A percentile compares a stretch with the other conserved stretches of the same genome.
phyloP scores from a whole-genome alignment of 2,329 filamentous ascomycete genomes.

The Fusarium duplospermum region DNA sequence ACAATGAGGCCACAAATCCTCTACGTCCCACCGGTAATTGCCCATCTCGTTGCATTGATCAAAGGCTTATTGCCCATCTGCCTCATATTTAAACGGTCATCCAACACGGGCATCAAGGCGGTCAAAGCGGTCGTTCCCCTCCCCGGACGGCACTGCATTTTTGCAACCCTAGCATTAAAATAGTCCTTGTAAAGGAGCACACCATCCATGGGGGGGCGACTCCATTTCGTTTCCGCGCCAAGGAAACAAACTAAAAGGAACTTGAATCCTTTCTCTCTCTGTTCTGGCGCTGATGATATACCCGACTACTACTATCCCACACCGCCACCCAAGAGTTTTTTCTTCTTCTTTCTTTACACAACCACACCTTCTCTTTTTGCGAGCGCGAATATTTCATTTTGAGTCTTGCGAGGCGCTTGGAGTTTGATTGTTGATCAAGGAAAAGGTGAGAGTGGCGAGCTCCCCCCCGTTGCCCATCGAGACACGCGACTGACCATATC shows the following conservation, averaged over 20 bases:
- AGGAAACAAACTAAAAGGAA: slow-evolving; percentile 36
- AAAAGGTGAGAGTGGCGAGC: slow-evolving; percentile 6
- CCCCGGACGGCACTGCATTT: slow-evolving; percentile 39
- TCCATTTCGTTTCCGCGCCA: slow-evolving; percentile 21
- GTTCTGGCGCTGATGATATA: slow-evolving; percentile 11
- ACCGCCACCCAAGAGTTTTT: slow-evolving; percentile 25
- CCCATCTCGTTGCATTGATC: slow-evolving; percentile 37
- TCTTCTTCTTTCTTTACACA: not conserved
- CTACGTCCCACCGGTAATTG: slow-evolving; percentile 15
- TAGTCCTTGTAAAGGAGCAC: slow-evolving; percentile 26
- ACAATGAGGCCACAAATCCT: slow-evolving; percentile 23
- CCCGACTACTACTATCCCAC: slow-evolving; percentile 3
- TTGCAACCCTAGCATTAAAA: slow-evolving; percentile 38
- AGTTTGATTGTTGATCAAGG: not conserved
- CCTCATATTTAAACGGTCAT: slow-evolving; percentile 33
- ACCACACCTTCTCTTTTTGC: not conserved
- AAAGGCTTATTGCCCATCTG: slow-evolving; percentile 34
- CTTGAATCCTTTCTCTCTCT: not conserved
- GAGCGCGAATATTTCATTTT: not conserved
- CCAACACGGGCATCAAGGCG: slow-evolving; percentile 41
- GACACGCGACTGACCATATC: slow-evolving; percentile 7
- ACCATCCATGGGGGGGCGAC: slow-evolving; percentile 23
- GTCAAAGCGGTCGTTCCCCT: slow-evolving; percentile 40
- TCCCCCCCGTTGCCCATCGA: not conserved
- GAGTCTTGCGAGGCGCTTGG: not conserved